These are phyloP conservation scores for Sutorius eximius DNA, from an alignment of 1,284 basidiomycete species.

Conservation along the genomic window DNA sequence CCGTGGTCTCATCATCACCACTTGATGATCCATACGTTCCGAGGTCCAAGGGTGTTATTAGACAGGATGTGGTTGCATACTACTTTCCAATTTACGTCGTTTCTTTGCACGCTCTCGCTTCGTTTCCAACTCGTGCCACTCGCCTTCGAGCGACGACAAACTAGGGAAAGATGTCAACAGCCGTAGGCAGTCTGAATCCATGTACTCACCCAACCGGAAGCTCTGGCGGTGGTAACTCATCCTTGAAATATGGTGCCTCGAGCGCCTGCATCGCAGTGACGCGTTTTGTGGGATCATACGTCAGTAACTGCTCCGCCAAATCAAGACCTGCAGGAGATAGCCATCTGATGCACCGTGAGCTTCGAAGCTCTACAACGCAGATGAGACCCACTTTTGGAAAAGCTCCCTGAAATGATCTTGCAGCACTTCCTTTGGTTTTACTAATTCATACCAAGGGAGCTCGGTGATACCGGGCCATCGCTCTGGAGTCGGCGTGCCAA, in stretches of 20 bases:
- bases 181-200: neutral
- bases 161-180: constrained; percentile 41
- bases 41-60: constrained; percentile 23
- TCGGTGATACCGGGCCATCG: constrained; percentile 83
- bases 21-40: constrained; percentile 16
- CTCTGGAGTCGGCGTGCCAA: constrained; percentile 85
- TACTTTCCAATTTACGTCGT: constrained; percentile 50
- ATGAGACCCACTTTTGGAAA: constrained; percentile 68
- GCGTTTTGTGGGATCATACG: constrained; percentile 83
- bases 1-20: constrained; percentile 6
- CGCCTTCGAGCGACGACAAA: constrained; percentile 76
- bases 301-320: constrained; percentile 78
- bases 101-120: constrained; percentile 83
- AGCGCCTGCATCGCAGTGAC: constrained; percentile 82
- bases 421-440: constrained; percentile 79
- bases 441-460: constrained; percentile 98
- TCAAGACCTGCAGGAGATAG: constrained; percentile 82
- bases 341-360: constrained; percentile 53
- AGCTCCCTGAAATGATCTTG: constrained; percentile 74
- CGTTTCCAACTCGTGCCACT: constrained; percentile 94
- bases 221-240: constrained; percentile 73
- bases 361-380: neutral
- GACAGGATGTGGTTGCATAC: constrained; percentile 29
- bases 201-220: constrained; percentile 75
- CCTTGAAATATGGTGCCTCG: constrained; percentile 77